Percentiles rank a stretch among this genome's conserved stretches.
Evolutionary conservation across 768 basidiomycete genomes (phyloP).

Genomic region (Boletus reticuloceps): DNA sequence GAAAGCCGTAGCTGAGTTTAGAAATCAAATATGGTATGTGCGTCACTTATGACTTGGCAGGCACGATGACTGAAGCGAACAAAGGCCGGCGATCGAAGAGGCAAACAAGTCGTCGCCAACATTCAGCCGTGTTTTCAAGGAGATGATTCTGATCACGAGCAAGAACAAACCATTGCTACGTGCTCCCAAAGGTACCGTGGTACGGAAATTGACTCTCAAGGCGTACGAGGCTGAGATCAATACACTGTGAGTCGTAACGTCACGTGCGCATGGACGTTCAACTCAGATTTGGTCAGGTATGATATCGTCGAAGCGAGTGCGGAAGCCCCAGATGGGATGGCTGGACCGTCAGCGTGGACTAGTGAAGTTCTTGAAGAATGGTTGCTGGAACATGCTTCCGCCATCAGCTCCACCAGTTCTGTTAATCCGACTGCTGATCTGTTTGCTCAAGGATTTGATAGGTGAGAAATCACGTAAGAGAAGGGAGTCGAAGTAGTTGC

Average conservation of each 20-base stretch:
- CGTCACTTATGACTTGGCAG: background rate
- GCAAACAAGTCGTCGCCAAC: slow-evolving; percentile 42
- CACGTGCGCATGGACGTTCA: background rate
- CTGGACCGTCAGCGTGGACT: slow-evolving; percentile 27
- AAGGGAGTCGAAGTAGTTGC: no score
- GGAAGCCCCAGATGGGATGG: slow-evolving; percentile 15
- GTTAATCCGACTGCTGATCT: slow-evolving; percentile 23
- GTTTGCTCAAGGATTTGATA: slow-evolving; percentile 38
- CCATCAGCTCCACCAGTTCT: slow-evolving; percentile 3
- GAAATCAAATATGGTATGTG: slow-evolving; percentile 31
- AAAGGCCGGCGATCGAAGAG: slow-evolving; percentile 42
- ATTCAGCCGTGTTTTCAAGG: slow-evolving; percentile 47
- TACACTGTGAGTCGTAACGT: slow-evolving; percentile 32
- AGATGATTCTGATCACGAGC: slow-evolving; percentile 50
- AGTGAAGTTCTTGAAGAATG: slow-evolving; percentile 18
- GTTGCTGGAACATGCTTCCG: slow-evolving; percentile 26
- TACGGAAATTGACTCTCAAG: slow-evolving; percentile 37
- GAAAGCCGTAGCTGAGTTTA: slow-evolving; percentile 26
- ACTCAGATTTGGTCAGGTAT: slow-evolving; percentile 23
- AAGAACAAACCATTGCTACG: slow-evolving; percentile 42
- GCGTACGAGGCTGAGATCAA: slow-evolving; percentile 47
- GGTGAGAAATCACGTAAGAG: slow-evolving; percentile 17
- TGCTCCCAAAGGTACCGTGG: slow-evolving; percentile 45
- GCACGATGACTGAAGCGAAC: background rate
- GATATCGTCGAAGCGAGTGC: slow-evolving; percentile 29